Base-by-base conservation (phyloP, 495 filamentous ascomycete species). In the Penicillium lividum region DNA sequence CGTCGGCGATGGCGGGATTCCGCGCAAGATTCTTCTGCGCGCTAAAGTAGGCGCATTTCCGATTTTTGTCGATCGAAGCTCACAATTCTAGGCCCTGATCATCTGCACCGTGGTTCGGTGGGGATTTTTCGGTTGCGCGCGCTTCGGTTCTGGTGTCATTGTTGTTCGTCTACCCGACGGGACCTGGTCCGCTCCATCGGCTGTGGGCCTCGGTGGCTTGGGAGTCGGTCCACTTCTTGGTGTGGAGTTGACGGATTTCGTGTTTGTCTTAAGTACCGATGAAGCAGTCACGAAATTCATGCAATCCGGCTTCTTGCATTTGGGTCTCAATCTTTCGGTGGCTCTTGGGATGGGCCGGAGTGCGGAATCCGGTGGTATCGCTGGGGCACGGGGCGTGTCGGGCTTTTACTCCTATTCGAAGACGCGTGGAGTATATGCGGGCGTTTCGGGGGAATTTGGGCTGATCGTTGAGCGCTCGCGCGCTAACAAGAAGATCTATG, bases 171-270 rank as follows among this genome's bases (percentile, higher is more conserved):
- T 96, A 11, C 75, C 85, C 42, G 88, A 97, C 77, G 93, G 92
- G 38, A 81, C 80, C 51, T 98, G 94, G 94, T 93, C 90, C 43
- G 93, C 94, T 3, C 94, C 94, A 4, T 91, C 89, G 8, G 93
- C 93, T 16, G 92, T 98, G 54, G 86, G 85, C 15, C 91, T 89
- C 5, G 87, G 85, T 16, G 93, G 94, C 53, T 86, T 87, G 52
- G 93, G 93, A 5, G 89, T 93, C 58, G 93, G 93, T 34, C 91
- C 92, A 10, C 94, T 97, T 68, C 91, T 97, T 62, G 94, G 94
- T 33, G 88, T 94, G 71, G 94, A 98, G 73, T 75, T 96, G 36
- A 97, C 94, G 11, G 93, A 98, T 66, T 98, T 97, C 67, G 92
- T 98, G 52, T 97, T 97, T 76, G 93, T 98, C 36, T 84, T 98